Evolutionary conservation across 768 basidiomycete genomes (phyloP).

Genomic region (Termitomyces sp.): DNA sequence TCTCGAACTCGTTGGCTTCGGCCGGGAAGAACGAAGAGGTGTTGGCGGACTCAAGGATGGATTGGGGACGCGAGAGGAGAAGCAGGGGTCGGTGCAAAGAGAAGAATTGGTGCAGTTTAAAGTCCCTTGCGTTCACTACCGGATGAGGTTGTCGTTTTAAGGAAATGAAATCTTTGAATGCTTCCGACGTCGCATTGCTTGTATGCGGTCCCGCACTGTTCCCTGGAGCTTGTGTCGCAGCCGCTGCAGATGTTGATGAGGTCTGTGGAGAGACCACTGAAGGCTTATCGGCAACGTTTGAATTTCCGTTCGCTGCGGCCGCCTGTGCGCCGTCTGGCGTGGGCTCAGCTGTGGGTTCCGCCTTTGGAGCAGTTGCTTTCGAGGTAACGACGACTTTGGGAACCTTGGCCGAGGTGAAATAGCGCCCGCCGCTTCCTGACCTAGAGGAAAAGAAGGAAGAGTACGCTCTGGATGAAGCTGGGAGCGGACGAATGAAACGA

Average conservation of each 20-base stretch:
- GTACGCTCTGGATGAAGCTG: conserved; percentile 51
- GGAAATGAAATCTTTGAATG: background rate
- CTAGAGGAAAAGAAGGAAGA: conserved; percentile 80
- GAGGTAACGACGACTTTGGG: conserved; percentile 41
- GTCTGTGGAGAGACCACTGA: background rate
- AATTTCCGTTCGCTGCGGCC: background rate
- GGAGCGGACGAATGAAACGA: conserved; percentile 42
- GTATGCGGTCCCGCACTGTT: background rate
- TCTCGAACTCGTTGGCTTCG: conserved; percentile 11
- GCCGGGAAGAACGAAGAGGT: conserved; percentile 12
- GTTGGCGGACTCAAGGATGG: conserved; percentile 37
- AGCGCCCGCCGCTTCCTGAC: conserved; percentile 60
- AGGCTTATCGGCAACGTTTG: conserved; percentile 9
- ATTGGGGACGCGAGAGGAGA: conserved; percentile 55
- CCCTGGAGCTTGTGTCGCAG: conserved; percentile 12
- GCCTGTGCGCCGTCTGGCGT: conserved; percentile 15
- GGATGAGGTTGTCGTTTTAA: conserved; percentile 37
- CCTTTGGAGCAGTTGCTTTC: conserved; percentile 21
- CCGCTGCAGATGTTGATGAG: conserved; percentile 3
- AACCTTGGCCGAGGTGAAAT: conserved; percentile 70
- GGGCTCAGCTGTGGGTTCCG: conserved; percentile 18
- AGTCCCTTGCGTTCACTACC: conserved; percentile 55
- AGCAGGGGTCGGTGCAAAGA: conserved; percentile 75
- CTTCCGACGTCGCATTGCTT: background rate
- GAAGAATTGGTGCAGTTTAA: conserved; percentile 83